A percentile compares a stretch with the other conserved stretches of the same genome.
These are phyloP conservation scores for Penicillium canescens DNA, from an alignment of 495 filamentous ascomycete genomes.

Conservation along the genomic window DNA sequence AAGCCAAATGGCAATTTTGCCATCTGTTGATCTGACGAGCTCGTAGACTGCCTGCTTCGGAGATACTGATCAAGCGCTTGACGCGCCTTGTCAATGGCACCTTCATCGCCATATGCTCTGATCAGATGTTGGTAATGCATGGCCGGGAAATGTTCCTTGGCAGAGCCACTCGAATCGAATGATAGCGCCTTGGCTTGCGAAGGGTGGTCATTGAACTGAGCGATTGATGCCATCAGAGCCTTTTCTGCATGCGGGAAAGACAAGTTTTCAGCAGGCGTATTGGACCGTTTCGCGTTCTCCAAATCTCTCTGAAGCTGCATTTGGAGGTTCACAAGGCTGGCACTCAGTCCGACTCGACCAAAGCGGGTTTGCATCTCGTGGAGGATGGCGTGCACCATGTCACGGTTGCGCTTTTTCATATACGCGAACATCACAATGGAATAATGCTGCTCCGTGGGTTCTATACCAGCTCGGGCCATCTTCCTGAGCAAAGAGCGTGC, in stretches of 20 bases:
- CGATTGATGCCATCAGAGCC: constrained; percentile 32
- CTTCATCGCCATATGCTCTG: constrained; percentile 57
- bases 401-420: constrained; percentile 46
- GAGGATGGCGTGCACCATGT: constrained; percentile 54
- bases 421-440: constrained; percentile 72
- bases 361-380: constrained; percentile 53
- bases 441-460: constrained; percentile 69
- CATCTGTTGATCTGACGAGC: constrained; percentile 14
- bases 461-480: constrained; percentile 58
- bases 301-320: constrained; percentile 36
- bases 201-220: constrained; percentile 26
- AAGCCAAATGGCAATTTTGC: constrained; percentile 53
- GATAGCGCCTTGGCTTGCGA: constrained; percentile 25
- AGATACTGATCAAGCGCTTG: constrained; percentile 58
- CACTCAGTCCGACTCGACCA: constrained; percentile 37
- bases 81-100: constrained; percentile 53
- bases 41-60: constrained; percentile 29
- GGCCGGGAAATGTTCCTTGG: constrained; percentile 38
- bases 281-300: constrained; percentile 12
- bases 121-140: constrained; percentile 62
- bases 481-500: constrained; percentile 65
- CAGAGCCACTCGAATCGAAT: constrained; percentile 10
- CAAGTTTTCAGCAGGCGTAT: constrained; percentile 8
- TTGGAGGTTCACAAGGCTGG: constrained; percentile 49
- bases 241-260: constrained; percentile 37